Conservation (phyloP, 805 yeast species). For the Monosporozyma aerobia region DNA sequence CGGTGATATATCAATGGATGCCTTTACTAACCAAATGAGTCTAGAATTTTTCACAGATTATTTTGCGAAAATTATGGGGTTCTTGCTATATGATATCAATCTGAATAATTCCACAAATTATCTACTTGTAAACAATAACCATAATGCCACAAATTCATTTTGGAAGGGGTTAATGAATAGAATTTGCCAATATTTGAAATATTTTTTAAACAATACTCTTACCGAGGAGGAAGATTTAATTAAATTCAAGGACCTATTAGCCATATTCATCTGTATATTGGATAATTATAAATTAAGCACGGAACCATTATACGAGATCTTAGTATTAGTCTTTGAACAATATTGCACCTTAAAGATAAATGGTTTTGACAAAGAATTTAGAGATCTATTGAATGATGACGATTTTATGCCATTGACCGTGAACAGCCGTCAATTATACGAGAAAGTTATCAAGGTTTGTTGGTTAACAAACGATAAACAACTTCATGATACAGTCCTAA, state of each 20-base stretch:
- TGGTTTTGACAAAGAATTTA: constrained; percentile 54
- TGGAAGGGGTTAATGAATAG: constrained; percentile 64
- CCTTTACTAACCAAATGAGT: constrained; percentile 19
- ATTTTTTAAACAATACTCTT: constrained; percentile 37
- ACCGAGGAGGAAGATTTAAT: constrained; percentile 37
- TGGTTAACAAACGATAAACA: constrained; percentile 55
- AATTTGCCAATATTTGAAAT: constrained; percentile 48
- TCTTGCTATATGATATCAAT: constrained; percentile 65
- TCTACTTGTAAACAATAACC: constrained; percentile 52
- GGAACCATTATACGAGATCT: constrained; percentile 49
- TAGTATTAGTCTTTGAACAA: constrained; percentile 49
- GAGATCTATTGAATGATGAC: constrained; percentile 58
- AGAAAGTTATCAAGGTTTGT: constrained; percentile 51
- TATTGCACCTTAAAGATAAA: constrained; percentile 48
- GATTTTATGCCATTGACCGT: constrained; percentile 83
- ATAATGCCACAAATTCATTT: constrained; percentile 47
- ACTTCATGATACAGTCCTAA: constrained; percentile 4
- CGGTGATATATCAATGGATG: constrained; percentile 24
- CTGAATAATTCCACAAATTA: constrained; percentile 55
- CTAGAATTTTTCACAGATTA: constrained; percentile 38
- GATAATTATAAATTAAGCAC: constrained; percentile 61
- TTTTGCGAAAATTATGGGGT: constrained; percentile 59
- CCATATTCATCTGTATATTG: constrained; percentile 64
- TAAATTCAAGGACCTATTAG: constrained; percentile 53
- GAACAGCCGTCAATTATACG: constrained; percentile 49